Conservation (phyloP, 2,329 filamentous ascomycete genomes). For the Akanthomyces muscarius region DNA sequence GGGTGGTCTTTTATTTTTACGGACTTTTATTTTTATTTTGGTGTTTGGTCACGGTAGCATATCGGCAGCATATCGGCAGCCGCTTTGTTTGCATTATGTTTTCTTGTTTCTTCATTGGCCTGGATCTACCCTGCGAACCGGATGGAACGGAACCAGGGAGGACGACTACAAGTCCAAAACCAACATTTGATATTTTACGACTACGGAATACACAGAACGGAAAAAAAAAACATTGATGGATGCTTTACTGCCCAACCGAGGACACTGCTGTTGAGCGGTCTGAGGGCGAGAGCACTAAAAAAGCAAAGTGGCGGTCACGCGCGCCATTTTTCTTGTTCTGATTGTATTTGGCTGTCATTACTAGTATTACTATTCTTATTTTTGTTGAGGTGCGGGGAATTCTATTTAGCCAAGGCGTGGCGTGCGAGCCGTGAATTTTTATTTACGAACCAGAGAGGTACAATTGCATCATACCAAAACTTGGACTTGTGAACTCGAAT, state of each 20-base stretch:
- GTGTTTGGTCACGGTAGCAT: conserved; percentile 8
- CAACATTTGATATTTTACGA: conserved; percentile 4
- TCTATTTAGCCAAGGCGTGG: background rate
- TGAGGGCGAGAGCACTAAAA: background rate
- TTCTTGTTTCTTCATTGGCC: background rate
- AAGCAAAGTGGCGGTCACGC: conserved; percentile 9
- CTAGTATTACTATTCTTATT: background rate
- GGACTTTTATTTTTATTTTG: background rate
- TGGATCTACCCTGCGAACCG: background rate
- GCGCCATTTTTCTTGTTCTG: background rate
- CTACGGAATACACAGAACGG: conserved; percentile 9
- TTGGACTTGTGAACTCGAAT: no score
- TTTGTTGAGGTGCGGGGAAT: conserved; percentile 12
- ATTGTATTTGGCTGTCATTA: background rate
- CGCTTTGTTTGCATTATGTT: conserved; percentile 6
- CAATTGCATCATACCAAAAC: background rate
- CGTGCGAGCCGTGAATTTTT: background rate
- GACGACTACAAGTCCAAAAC: background rate
- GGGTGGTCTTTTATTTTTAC: conserved; percentile 4
- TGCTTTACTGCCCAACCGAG: background rate
- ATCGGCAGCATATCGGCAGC: conserved; percentile 9
- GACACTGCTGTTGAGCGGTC: conserved; percentile 5
- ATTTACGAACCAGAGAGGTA: background rate
- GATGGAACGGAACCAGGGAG: background rate
- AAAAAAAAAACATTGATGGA: background rate